Evolutionary conservation across 805 yeast species (phyloP).

Genomic region (Vanderwaltozyma tropicalis): DNA sequence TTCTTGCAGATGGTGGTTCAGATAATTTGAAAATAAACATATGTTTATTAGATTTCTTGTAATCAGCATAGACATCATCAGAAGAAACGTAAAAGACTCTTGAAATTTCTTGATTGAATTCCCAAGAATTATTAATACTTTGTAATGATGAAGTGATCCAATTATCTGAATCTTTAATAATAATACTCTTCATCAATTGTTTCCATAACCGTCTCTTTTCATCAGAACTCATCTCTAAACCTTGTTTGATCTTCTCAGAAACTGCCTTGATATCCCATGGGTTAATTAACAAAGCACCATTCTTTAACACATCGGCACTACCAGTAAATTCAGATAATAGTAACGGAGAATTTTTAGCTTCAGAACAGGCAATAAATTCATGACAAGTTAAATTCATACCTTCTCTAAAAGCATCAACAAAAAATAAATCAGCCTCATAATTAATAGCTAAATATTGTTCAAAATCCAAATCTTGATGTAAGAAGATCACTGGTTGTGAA

Average conservation of each 20-base stretch:
- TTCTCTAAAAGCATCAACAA: slow-evolving; percentile 86
- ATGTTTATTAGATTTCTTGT: slow-evolving; percentile 27
- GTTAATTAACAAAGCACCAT: slow-evolving; percentile 69
- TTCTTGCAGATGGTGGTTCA: slow-evolving; percentile 51
- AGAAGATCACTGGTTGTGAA: slow-evolving; percentile 73
- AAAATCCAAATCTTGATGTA: slow-evolving; percentile 82
- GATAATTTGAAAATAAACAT: slow-evolving; percentile 39
- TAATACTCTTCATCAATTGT: slow-evolving; percentile 45
- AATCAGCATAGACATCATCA: slow-evolving; percentile 21
- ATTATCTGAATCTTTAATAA: slow-evolving; percentile 54
- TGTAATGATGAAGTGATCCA: slow-evolving; percentile 60
- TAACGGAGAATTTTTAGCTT: slow-evolving; percentile 65
- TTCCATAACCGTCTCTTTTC: slow-evolving; percentile 58
- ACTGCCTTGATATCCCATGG: slow-evolving; percentile 80
- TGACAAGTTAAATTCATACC: slow-evolving; percentile 97
- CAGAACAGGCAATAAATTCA: slow-evolving; percentile 74
- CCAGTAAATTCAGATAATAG: slow-evolving; percentile 91
- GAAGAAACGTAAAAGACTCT: slow-evolving; percentile 27
- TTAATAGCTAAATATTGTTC: slow-evolving; percentile 82
- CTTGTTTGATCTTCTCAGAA: slow-evolving; percentile 49
- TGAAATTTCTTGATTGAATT: slow-evolving; percentile 34
- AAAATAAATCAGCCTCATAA: slow-evolving; percentile 76
- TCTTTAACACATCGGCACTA: slow-evolving; percentile 64
- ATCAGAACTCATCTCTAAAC: slow-evolving; percentile 53
- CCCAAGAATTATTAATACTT: slow-evolving; percentile 45